phyloP scores from a whole-genome alignment of 768 basidiomycete genomes.

The Dioszegia aurantiaca region DNA sequence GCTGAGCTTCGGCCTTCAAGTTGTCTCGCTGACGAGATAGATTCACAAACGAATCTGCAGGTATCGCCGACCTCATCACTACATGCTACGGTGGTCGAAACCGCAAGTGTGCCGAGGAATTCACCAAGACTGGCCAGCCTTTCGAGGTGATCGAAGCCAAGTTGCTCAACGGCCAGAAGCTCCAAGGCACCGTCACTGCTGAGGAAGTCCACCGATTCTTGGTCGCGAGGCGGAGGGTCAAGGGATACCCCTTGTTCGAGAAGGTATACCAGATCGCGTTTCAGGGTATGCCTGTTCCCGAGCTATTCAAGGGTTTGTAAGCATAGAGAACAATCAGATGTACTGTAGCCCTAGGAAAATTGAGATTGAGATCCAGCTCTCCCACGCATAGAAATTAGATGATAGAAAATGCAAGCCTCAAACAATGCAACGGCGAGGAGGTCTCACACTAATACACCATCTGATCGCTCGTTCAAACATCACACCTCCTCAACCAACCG shows the following conservation, averaged over 20 bases:
- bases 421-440: no score
- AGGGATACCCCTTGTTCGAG: slow-evolving; percentile 51
- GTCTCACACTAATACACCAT: no score
- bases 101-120: slow-evolving; percentile 54
- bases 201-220: slow-evolving; percentile 55
- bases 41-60: slow-evolving; percentile 50
- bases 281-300: slow-evolving; percentile 39
- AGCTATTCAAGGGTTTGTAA: slow-evolving; percentile 42
- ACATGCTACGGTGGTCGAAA: slow-evolving; percentile 51
- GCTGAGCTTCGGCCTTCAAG: slow-evolving; percentile 33
- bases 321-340: neutral
- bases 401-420: slow-evolving; percentile 1
- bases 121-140: slow-evolving; percentile 53
- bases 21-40: slow-evolving; percentile 17
- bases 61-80: slow-evolving; percentile 57
- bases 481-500: no score
- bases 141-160: slow-evolving; percentile 55
- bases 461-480: no score
- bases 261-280: slow-evolving; percentile 51
- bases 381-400: neutral
- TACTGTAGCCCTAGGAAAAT: slow-evolving; percentile 3
- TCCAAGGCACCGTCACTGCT: slow-evolving; percentile 56
- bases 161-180: slow-evolving; percentile 56
- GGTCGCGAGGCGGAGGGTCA: slow-evolving; percentile 47
- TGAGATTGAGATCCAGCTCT: neutral